These are phyloP conservation scores for Prunus campanulata DNA, from an alignment of 306 rosid species.

Conservation along the genomic window DNA sequence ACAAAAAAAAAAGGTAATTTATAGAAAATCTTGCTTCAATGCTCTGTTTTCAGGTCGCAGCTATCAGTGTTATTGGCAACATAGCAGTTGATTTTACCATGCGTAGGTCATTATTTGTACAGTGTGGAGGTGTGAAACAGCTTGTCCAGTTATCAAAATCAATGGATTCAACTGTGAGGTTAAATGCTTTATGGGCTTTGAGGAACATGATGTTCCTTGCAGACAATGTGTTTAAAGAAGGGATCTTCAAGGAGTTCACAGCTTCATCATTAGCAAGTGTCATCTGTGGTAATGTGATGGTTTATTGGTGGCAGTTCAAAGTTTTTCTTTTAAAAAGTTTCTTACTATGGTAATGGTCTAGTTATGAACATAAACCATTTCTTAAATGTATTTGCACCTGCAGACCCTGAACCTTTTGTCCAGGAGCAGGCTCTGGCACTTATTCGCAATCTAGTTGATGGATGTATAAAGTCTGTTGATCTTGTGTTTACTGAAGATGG, in stretches of 20 bases:
- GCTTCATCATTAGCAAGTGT: slow-evolving; percentile 70
- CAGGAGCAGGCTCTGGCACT: slow-evolving; percentile 87
- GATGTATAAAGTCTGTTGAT: slow-evolving; percentile 61
- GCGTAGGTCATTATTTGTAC: slow-evolving; percentile 50
- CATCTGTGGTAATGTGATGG: slow-evolving; percentile 57
- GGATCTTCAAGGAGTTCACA: slow-evolving; percentile 63
- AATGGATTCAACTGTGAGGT: slow-evolving; percentile 74
- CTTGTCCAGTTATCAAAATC: slow-evolving; percentile 81
- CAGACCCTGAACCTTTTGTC: slow-evolving; percentile 86
- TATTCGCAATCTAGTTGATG: slow-evolving; percentile 87
- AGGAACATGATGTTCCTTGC: slow-evolving; percentile 86
- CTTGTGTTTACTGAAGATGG: slow-evolving; percentile 73
- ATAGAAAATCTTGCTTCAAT: slow-evolving; percentile 1
- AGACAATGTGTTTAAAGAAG: slow-evolving; percentile 61
- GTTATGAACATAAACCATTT: slow-evolving; percentile 4
- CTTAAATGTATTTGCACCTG: slow-evolving; percentile 28
- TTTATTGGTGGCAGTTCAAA: slow-evolving; percentile 15
- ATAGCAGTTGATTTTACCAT: slow-evolving; percentile 73
- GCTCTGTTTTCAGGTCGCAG: slow-evolving; percentile 67
- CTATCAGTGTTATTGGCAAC: slow-evolving; percentile 81
- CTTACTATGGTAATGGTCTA: slow-evolving; percentile 14
- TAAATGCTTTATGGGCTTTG: slow-evolving; percentile 85
- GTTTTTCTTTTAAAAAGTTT: slow-evolving; percentile 1
- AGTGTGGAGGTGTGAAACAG: slow-evolving; percentile 76
- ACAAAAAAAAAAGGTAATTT: background rate